Evolutionary conservation across 1,284 basidiomycete species (phyloP).

Genomic region (Cryptococcus floricola): DNA sequence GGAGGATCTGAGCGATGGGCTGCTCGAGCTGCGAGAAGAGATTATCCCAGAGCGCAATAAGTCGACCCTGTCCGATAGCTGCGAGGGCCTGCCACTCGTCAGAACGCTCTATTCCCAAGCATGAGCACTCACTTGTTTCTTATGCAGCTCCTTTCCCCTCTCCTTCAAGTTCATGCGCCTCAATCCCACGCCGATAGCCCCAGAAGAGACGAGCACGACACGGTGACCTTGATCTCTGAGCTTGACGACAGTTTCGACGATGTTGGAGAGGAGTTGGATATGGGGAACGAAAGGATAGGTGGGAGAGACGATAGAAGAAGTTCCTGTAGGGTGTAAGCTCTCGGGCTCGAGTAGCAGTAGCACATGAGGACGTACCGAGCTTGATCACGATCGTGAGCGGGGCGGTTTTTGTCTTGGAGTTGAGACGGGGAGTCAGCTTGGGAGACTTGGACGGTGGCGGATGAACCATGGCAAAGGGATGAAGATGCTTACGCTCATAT

Average conservation of each 20-base stretch:
- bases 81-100: constrained; percentile 68
- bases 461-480: too few relatives aligned
- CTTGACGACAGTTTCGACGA: constrained; percentile 84
- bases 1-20: constrained; percentile 89
- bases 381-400: constrained; percentile 74
- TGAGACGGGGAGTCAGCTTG: neutral
- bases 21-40: constrained; percentile 89
- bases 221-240: constrained; percentile 80
- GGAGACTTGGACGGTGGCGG: too few relatives aligned
- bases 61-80: constrained; percentile 90
- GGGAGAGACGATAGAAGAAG: constrained; percentile 90
- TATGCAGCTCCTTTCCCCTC: constrained; percentile 76
- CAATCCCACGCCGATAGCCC: constrained; percentile 91
- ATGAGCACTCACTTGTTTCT: constrained; percentile 68
- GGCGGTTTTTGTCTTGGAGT: constrained; percentile 14
- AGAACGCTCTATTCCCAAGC: neutral
- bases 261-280: constrained; percentile 79
- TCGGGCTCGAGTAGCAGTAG: neutral
- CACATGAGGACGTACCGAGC: constrained; percentile 57
- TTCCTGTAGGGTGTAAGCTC: constrained; percentile 56
- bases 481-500: too few relatives aligned
- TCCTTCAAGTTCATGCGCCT: constrained; percentile 82
- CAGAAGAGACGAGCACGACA: constrained; percentile 91
- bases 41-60: constrained; percentile 96
- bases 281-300: constrained; percentile 78